Evolutionary conservation across 2,329 filamentous ascomycete genomes (phyloP), one percentile per base, ranked within the genome.

Genomic region (Daldinia eschscholtzii): DNA sequence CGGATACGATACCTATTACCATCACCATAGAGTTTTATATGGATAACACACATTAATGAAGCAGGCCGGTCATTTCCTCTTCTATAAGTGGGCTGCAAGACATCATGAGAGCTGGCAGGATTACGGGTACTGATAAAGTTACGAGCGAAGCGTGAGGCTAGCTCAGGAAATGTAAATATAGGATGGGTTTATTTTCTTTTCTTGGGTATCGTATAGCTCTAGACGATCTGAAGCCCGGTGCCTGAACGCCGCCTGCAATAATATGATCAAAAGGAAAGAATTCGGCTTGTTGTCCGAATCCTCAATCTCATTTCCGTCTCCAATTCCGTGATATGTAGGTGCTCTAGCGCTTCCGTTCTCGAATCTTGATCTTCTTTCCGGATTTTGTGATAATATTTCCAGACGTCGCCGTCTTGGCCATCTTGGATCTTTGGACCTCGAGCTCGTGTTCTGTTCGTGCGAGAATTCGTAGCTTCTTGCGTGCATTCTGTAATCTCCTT

Each of bases 351-450:
- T 91, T 91, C 70, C 89, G 83, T 77, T 87, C 83, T 70, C 87
- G 84, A 62, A 90, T 83, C 82, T 88, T 89, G 70, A 89, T 85
- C 80, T 88, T 90, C 78, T 86, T 86, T 26, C 89, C 88, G 42
- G 82, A 82, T 76, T 88, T 88, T 30, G 86, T 89, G n/a, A 83
- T 75, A 13, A 87, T 87, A 41, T 87, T 87, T 5, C 86, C 84
- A 10, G 68, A 68, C 1, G 88, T 90, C 7, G 86, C 82, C 71
- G 88, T 89, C 82, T 91, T 91, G 39, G 87, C 87, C 88, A 90
- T 91, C 77, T 85, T 87, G 18, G 87, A 86, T 66, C 85, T 82
- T 78, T 90, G 87, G 61, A 88, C 67, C 68, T 88, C 88, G 28
- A 91, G 81, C 72, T 85, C 81, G 42, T 82, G 79, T 78, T 91